A percentile compares a stretch with the other conserved stretches of the same genome.
These are phyloP conservation scores for Colletotrichum chlorophyti DNA, from an alignment of 2,329 filamentous ascomycete genomes.

Conservation along the genomic window DNA sequence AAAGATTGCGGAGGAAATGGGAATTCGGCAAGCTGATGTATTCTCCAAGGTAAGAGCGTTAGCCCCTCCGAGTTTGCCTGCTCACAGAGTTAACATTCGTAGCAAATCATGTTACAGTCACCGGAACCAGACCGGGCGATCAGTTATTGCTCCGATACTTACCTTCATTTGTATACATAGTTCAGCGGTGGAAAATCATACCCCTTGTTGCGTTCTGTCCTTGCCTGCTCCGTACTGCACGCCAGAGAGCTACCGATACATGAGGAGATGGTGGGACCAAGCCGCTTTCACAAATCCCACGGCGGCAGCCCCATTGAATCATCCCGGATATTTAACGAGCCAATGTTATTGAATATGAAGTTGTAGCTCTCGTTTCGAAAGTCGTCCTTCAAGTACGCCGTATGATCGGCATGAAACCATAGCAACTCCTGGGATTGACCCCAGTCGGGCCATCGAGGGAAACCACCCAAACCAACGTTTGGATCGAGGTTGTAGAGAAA, in stretches of 20 bases:
- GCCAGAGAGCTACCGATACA: no score
- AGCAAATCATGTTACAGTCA: conserved; percentile 18
- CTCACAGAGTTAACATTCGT: neutral
- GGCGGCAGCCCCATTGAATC: neutral
- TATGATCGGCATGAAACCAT: conserved; percentile 47
- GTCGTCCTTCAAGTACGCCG: conserved; percentile 43
- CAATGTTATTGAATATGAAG: conserved; percentile 32
- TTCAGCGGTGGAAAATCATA: conserved; percentile 16
- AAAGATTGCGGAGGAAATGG: conserved; percentile 32
- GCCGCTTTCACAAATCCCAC: neutral
- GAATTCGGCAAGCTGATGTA: conserved; percentile 33
- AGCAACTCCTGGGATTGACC: conserved; percentile 54
- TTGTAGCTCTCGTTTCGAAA: conserved; percentile 40
- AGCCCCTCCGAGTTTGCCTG: neutral
- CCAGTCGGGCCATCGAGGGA: conserved; percentile 51
- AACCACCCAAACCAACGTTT: conserved; percentile 58
- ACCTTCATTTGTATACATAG: conserved; percentile 21
- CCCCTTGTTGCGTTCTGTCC: conserved; percentile 3
- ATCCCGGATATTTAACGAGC: conserved; percentile 12
- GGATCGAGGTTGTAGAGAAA: conserved; percentile 77
- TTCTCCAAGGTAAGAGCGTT: conserved; percentile 29
- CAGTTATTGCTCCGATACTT: conserved; percentile 23
- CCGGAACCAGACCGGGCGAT: conserved; percentile 15
- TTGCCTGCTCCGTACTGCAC: no score
- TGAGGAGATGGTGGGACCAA: no score